These are phyloP conservation scores for Trichophaea hybrida DNA, from an alignment of 2,329 filamentous ascomycete genomes.

Conservation along the genomic window DNA sequence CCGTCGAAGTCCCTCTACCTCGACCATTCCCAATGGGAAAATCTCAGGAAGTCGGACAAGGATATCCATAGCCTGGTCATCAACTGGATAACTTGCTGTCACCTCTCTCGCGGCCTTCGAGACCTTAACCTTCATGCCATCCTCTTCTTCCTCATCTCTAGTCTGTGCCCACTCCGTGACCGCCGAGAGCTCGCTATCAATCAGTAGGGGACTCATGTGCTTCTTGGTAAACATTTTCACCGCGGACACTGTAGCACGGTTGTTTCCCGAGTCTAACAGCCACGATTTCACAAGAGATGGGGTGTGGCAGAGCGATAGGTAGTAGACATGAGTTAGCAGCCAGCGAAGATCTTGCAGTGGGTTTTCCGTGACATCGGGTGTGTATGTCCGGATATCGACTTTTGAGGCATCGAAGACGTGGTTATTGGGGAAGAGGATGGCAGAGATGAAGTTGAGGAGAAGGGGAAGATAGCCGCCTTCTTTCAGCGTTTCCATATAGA, in stretches of 20 bases:
- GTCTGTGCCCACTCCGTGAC: slow-evolving; percentile 52
- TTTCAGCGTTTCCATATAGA: slow-evolving; percentile 69
- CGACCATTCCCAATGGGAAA: slow-evolving; percentile 69
- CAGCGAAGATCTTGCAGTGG: slow-evolving; percentile 56
- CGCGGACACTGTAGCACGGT: slow-evolving; percentile 60
- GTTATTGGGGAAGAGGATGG: slow-evolving; percentile 55
- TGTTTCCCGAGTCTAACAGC: slow-evolving; percentile 68
- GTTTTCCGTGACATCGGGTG: slow-evolving; percentile 11
- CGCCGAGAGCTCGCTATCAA: slow-evolving; percentile 50
- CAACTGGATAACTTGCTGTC: slow-evolving; percentile 69
- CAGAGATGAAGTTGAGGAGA: slow-evolving; percentile 66
- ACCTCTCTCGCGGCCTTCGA: slow-evolving; percentile 57
- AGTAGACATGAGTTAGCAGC: slow-evolving; percentile 76
- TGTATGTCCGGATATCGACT: slow-evolving; percentile 53
- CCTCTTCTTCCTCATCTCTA: slow-evolving; percentile 32
- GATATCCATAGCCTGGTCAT: slow-evolving; percentile 73
- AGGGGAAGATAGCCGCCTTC: slow-evolving; percentile 52
- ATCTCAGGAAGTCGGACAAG: slow-evolving; percentile 63
- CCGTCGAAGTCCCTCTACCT: slow-evolving; percentile 61
- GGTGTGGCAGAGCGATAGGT: slow-evolving; percentile 59
- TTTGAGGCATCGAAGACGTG: slow-evolving; percentile 56
- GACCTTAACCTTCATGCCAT: slow-evolving; percentile 53
- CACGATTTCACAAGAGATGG: slow-evolving; percentile 69
- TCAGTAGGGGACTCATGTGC: slow-evolving; percentile 59
- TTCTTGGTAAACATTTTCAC: slow-evolving; percentile 77